Base-by-base conservation (phyloP, 257 asterid species). In the Linderniella brevidens region DNA sequence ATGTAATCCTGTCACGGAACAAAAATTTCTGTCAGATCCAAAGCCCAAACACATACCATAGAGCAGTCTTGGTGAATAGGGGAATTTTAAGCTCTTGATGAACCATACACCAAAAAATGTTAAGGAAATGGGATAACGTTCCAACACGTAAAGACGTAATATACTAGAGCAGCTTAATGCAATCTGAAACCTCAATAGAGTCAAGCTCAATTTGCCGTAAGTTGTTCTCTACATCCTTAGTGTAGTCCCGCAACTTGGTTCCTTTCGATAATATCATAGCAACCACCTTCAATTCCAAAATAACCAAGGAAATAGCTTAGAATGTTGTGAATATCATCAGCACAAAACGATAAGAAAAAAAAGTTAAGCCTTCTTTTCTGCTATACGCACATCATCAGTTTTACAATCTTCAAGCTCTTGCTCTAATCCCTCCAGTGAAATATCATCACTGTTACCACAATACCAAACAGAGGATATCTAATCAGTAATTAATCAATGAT, bases 171-270 rank as follows among this genome's bases (percentile, higher is more conserved):
- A 36, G 36, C 38, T 52, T 19, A 16, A 47, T 17, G 11, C 55
- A 46, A 62, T 54, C 62, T 53, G 64, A 63, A n/a, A 88, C 98
- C 96, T 90, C 93, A 49, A 90, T 85, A 11, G 96, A 90, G 57
- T 90, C 94, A 45, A 85, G 76, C 59, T 90, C 99, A 41, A 69
- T 69, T 60, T 85, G 82, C 66, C 96, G 67, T 41, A 90, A 64
- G 71, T 79, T 81, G 80, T 76, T 85, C 69, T 90, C 98, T 7
- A 90, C 96, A 56, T 83, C 98, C 70, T 67, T 85, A 43, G 96
- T 75, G 66, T 85, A 79, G 63, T 85, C 96, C 67, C 98, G 74
- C 66, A 79, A 53, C 12, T 71, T 78, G 29, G 90, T 65, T 55
- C 98, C 98, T 67, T 85, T 79, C 12, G 95, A 78, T 62, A 90